Base-by-base conservation (phyloP, 2,329 filamentous ascomycete genomes). In the Fusarium odoratissimum region DNA sequence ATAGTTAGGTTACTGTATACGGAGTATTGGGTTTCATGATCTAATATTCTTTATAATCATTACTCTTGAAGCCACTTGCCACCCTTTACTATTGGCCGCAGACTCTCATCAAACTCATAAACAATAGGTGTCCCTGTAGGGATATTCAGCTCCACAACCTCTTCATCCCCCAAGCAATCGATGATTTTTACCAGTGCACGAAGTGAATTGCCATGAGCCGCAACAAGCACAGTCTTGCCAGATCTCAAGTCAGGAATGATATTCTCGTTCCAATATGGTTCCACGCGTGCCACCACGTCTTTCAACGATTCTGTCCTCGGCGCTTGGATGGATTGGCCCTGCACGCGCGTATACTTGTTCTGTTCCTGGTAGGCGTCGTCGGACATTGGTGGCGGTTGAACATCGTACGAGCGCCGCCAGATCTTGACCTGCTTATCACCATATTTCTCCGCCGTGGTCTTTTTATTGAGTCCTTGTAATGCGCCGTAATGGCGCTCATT, bases 161-260 rank as follows among this genome's bases (percentile, higher is more conserved):
- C 49, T 28, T 37, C 17, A 3, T 38, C 33, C 9, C 33, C 49
- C 19, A 38, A 52, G 4, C 23, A 7, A 52, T 52, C 49, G 10
- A 38, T 52, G 4, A 38, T 28, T 5, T 52, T 52, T 6, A 38
- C 33, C 6, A 52, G 23, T 12, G 49, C 49, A 52, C 49, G 49
- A 12, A 52, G 49, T 5, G 49, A 52, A 17, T 52, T 52, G 1
- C 49, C 49, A 28, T 52, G 49, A 37, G 49, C 49, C 17, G 49
- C 49, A 28, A 52, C 33, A 12, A 52, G 49, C 1, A 52, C 49
- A 37, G 33, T 28, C 5, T 37, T 52, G 9, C 31, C 49, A 6
- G 49, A 25, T 7, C 3, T n/a, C 13, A 52, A 1, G 23, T 37
- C 33, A n/a, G 49, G 49, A 37, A 52, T n/a, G 12, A 52, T 37